Evolutionary conservation across 2,329 filamentous ascomycete genomes (phyloP).

Genomic region (Elsinoe australis): DNA sequence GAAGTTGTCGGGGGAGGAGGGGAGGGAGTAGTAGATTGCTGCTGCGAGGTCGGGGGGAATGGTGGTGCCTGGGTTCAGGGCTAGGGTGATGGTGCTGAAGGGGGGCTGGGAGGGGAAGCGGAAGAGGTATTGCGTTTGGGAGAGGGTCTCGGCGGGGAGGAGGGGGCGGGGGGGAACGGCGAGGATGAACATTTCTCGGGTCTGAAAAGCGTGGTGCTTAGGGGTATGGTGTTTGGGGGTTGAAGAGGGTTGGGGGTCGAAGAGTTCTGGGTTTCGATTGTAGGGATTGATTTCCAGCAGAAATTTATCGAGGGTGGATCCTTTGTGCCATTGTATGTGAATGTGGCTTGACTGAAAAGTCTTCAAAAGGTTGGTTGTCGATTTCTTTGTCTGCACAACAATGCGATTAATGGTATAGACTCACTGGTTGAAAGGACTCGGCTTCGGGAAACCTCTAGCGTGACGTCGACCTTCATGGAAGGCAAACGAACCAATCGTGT

Average conservation of each 20-base stretch:
- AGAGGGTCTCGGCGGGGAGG: slow-evolving; percentile 48
- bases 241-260: no score
- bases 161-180: slow-evolving; percentile 54
- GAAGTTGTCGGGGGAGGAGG: slow-evolving; percentile 52
- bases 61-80: slow-evolving; percentile 69
- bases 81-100: slow-evolving; percentile 73
- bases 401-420: no score
- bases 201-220: neutral
- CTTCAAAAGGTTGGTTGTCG: no score
- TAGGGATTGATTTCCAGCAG: no score
- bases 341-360: no score
- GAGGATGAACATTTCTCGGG: slow-evolving; percentile 55
- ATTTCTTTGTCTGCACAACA: no score
- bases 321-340: no score
- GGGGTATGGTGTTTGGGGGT: neutral
- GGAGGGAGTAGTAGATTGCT: slow-evolving; percentile 80
- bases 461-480: neutral
- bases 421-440: no score
- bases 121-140: slow-evolving; percentile 57
- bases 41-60: slow-evolving; percentile 73
- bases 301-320: no score
- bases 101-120: slow-evolving; percentile 52
- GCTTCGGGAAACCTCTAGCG: neutral
- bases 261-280: no score
- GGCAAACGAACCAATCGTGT: neutral